Evolutionary conservation across 2,329 filamentous ascomycete species (phyloP).

Genomic region (Pezicula rhizophila): DNA sequence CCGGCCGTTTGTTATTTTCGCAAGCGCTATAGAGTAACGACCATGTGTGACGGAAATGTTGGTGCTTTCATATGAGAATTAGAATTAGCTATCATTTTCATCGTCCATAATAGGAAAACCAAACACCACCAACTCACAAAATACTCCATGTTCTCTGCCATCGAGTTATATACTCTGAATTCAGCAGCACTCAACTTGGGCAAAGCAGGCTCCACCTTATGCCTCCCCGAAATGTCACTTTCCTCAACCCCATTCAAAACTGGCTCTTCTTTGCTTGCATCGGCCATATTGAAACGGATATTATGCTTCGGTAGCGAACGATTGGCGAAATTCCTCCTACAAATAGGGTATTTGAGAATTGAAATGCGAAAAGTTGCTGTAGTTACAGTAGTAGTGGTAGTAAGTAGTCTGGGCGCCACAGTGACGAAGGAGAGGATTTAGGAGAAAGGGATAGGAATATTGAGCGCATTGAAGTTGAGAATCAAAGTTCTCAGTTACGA

Average conservation of each 20-base stretch:
- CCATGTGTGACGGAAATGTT: slow-evolving; percentile 71
- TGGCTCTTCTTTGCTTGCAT: slow-evolving; percentile 7
- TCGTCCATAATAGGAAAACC: background rate
- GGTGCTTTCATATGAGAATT: slow-evolving; percentile 51
- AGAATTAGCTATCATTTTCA: background rate
- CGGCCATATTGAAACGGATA: slow-evolving; percentile 13
- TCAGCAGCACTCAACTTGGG: slow-evolving; percentile 52
- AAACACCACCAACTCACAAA: slow-evolving; percentile 38
- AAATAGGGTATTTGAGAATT: slow-evolving; percentile 9
- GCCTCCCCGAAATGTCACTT: slow-evolving; percentile 23
- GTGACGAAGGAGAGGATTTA: slow-evolving; percentile 1
- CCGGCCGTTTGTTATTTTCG: slow-evolving; percentile 49
- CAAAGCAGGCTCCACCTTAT: slow-evolving; percentile 25
- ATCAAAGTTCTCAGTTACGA: no score
- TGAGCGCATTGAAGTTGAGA: slow-evolving; percentile 4
- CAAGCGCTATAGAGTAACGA: slow-evolving; percentile 64
- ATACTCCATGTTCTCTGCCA: slow-evolving; percentile 58
- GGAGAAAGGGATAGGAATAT: slow-evolving; percentile 4
- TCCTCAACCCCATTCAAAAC: slow-evolving; percentile 45
- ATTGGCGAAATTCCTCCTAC: slow-evolving; percentile 13
- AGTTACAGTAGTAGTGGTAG: slow-evolving; percentile 42
- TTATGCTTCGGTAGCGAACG: slow-evolving; percentile 6
- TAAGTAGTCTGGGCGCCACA: slow-evolving; percentile 30
- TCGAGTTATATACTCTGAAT: slow-evolving; percentile 53
- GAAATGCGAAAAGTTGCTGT: slow-evolving; percentile 1